These are phyloP conservation scores for Pichia ethanolica DNA, from an alignment of 805 yeast species.

Conservation along the genomic window DNA sequence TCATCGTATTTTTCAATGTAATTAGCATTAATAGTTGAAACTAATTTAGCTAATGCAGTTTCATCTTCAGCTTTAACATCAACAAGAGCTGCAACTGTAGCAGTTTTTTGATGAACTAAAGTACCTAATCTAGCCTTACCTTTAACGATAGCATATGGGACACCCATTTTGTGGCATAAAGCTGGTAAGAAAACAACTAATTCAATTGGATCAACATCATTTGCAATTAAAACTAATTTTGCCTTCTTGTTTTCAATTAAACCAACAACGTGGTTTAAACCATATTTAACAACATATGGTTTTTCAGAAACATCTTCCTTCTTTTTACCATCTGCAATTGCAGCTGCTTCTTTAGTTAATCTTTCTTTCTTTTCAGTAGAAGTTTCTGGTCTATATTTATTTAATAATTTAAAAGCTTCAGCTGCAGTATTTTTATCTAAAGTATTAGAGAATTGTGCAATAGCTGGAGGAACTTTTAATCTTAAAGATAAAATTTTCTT, in stretches of 20 bases:
- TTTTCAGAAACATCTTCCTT: conserved; percentile 94
- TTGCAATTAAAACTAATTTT: conserved; percentile 92
- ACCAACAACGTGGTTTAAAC: conserved; percentile 98
- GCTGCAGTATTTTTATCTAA: conserved; percentile 99
- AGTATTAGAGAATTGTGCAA: conserved; percentile 92
- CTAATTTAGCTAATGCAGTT: conserved; percentile 86
- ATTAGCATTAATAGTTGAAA: conserved; percentile 91
- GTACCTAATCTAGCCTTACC: conserved; percentile 99
- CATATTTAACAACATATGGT: conserved; percentile 96
- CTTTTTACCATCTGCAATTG: conserved; percentile 96
- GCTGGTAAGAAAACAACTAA: conserved; percentile 97
- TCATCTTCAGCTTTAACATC: conserved; percentile 94
- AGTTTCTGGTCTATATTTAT: conserved; percentile 99
- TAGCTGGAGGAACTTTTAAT: conserved; percentile 98
- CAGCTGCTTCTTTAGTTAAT: conserved; percentile 97
- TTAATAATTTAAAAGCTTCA: conserved; percentile 92
- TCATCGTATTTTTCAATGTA: conserved; percentile 92
- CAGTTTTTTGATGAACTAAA: conserved; percentile 93
- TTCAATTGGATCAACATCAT: conserved; percentile 99
- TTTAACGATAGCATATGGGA: conserved; percentile 96
- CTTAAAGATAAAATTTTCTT: conserved; percentile 92
- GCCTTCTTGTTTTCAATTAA: conserved; percentile 98
- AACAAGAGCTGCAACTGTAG: conserved; percentile 94
- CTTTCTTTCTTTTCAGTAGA: conserved; percentile 97
- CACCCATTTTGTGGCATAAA: conserved; percentile 98